These are phyloP conservation scores for Aspergillus felis DNA, from an alignment of 2,329 filamentous ascomycete genomes.

Conservation along the genomic window DNA sequence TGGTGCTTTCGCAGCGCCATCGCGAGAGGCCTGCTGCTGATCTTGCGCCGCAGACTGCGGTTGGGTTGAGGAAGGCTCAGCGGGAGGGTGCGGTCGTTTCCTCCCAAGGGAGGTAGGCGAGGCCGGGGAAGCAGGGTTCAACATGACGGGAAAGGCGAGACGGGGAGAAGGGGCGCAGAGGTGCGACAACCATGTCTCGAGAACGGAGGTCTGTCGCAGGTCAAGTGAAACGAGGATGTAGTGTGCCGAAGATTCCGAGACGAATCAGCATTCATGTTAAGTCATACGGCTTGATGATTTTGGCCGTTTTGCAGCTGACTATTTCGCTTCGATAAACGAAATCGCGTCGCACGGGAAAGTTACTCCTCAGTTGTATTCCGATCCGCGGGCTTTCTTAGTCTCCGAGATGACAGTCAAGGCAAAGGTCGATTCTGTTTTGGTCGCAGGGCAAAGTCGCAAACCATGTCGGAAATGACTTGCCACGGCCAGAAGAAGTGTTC, in stretches of 20 bases:
- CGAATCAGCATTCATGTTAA: constrained; percentile 30
- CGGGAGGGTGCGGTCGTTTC: constrained; percentile 34
- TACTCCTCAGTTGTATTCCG: constrained; percentile 13
- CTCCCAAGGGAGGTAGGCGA: constrained; percentile 32
- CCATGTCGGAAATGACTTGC: constrained; percentile 16
- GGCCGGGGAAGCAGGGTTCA: constrained; percentile 28
- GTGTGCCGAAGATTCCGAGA: constrained; percentile 13
- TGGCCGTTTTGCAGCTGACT: not conserved
- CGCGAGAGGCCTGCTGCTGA: constrained; percentile 16
- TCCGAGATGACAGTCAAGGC: constrained; percentile 13
- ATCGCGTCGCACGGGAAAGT: constrained; percentile 4
- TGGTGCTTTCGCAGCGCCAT: constrained; percentile 13
- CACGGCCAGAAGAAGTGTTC: constrained; percentile 1
- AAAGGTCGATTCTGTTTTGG: constrained; percentile 14
- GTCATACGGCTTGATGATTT: constrained; percentile 6
- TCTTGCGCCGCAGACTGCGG: constrained; percentile 16
- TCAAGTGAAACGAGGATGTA: constrained; percentile 7
- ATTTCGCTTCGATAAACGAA: constrained; percentile 4
- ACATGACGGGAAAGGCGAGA: constrained; percentile 27
- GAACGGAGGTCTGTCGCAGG: constrained; percentile 16
- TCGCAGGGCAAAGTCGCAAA: constrained; percentile 14
- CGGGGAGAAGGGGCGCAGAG: constrained; percentile 19
- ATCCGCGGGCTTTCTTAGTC: constrained; percentile 12
- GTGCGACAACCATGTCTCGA: constrained; percentile 30
- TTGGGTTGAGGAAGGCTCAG: constrained; percentile 23